A percentile compares a stretch with the other conserved stretches of the same genome.
Evolutionary conservation across 208 protist species (phyloP).

Genomic region (Wallacemonas collosoma): DNA sequence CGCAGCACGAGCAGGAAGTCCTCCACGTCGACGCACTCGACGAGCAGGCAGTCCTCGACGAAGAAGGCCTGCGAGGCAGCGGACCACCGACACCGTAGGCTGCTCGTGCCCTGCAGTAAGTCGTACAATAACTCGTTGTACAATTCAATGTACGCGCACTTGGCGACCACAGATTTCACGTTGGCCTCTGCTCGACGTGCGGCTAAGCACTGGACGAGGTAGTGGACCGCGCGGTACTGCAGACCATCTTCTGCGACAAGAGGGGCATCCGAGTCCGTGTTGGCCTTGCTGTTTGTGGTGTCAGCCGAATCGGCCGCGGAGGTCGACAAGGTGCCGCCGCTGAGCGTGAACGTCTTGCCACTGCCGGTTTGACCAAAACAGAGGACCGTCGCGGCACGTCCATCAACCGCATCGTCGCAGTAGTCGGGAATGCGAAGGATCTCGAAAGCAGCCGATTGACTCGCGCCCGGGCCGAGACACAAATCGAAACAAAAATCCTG

Average conservation of each 20-base stretch:
- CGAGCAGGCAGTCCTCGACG: constrained; percentile 83
- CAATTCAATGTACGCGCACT: constrained; percentile 83
- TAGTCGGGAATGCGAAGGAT: constrained; percentile 42
- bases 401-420: constrained; percentile 79
- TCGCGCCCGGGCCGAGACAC: constrained; percentile 52
- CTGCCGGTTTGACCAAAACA: constrained; percentile 92
- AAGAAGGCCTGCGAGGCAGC: constrained; percentile 72
- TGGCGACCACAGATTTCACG: constrained; percentile 25
- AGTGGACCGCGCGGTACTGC: constrained; percentile 63
- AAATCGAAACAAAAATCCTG: constrained; percentile 62
- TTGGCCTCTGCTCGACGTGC: not conserved
- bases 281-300: constrained; percentile 5
- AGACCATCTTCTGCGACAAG: constrained; percentile 65
- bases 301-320: not conserved
- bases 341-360: constrained; percentile 91
- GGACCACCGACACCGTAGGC: constrained; percentile 77
- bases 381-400: constrained; percentile 80
- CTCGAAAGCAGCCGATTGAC: constrained; percentile 61
- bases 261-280: constrained; percentile 2
- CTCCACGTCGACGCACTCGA: constrained; percentile 68
- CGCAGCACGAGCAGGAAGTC: constrained; percentile 83
- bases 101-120: constrained; percentile 59
- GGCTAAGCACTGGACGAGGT: constrained; percentile 46
- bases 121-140: constrained; percentile 90
- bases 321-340: constrained; percentile 42